Percentiles rank a stretch among this genome's conserved stretches.
These are phyloP conservation scores for Penicillium sp. DNA, from an alignment of 2,329 filamentous ascomycete genomes.

Conservation along the genomic window DNA sequence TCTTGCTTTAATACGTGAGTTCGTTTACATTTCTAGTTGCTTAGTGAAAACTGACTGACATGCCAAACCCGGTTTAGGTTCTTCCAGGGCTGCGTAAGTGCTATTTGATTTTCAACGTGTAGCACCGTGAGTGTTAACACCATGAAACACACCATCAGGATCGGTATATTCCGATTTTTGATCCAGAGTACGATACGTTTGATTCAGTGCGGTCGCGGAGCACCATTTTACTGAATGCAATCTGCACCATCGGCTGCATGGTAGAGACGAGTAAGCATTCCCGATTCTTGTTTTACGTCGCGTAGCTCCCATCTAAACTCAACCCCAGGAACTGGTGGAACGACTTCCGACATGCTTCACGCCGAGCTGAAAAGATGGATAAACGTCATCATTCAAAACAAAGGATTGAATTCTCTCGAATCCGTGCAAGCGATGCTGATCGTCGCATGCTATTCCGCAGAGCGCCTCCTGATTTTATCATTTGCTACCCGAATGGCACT, in stretches of 20 bases:
- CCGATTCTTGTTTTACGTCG: background rate
- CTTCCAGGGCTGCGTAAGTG: conserved; percentile 38
- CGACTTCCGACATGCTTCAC: conserved; percentile 45
- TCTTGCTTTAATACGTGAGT: conserved; percentile 35
- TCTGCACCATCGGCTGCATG: conserved; percentile 54
- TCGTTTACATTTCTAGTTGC: background rate
- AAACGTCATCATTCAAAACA: conserved; percentile 45
- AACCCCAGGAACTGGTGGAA: conserved; percentile 25
- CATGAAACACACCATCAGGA: conserved; percentile 39
- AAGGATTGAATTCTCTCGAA: conserved; percentile 44
- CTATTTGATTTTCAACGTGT: too few species aligned
- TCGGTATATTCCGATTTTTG: conserved; percentile 52
- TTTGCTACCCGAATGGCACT: conserved; percentile 53
- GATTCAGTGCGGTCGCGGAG: conserved; percentile 48
- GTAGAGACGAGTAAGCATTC: conserved; percentile 32
- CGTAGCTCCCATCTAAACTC: too few species aligned
- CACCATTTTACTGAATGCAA: conserved; percentile 51
- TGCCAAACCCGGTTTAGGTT: conserved; percentile 24
- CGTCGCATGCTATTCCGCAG: conserved; percentile 53
- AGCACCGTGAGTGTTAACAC: background rate
- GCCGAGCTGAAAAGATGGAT: conserved; percentile 47
- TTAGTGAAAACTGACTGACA: background rate
- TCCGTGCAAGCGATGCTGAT: conserved; percentile 54
- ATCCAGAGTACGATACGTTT: conserved; percentile 47
- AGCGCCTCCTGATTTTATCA: conserved; percentile 51